phyloP scores from a whole-genome alignment of 23 red algal genomes.

The Cyanidium caldarium region DNA sequence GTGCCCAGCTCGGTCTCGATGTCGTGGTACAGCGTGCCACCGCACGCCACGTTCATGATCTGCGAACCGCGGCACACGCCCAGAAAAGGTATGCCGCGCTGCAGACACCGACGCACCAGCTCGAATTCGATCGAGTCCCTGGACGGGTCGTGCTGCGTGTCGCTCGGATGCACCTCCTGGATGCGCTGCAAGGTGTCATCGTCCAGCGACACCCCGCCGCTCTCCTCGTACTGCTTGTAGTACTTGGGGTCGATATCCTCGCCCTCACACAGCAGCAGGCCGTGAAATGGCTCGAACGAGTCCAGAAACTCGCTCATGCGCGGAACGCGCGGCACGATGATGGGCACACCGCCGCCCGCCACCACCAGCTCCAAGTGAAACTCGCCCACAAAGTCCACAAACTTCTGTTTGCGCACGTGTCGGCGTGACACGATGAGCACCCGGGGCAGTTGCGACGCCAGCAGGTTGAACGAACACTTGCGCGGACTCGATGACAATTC shows the following conservation, averaged over 20 bases:
- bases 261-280: slow-evolving; percentile 73
- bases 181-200: background rate
- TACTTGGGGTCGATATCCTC: slow-evolving; percentile 57
- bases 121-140: slow-evolving; percentile 75
- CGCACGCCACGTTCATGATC: slow-evolving; percentile 61
- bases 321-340: slow-evolving; percentile 73
- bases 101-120: slow-evolving; percentile 33
- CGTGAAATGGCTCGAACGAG: slow-evolving; percentile 58
- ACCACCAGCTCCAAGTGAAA: slow-evolving; percentile 70
- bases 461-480: background rate
- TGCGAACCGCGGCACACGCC: slow-evolving; percentile 82
- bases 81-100: slow-evolving; percentile 53
- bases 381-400: slow-evolving; percentile 91
- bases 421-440: slow-evolving; percentile 53
- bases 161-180: slow-evolving; percentile 12
- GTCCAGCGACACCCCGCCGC: slow-evolving; percentile 13
- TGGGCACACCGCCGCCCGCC: slow-evolving; percentile 25
- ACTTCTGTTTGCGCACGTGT: slow-evolving; percentile 50
- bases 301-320: slow-evolving; percentile 16
- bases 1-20: slow-evolving; percentile 20
- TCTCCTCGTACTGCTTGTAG: slow-evolving; percentile 14
- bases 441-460: slow-evolving; percentile 20
- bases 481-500: no score
- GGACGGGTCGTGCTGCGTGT: slow-evolving; percentile 29
- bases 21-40: slow-evolving; percentile 57